Conservation (phyloP, 169 alveolate species). For the Plasmodium gonderi region DNA sequence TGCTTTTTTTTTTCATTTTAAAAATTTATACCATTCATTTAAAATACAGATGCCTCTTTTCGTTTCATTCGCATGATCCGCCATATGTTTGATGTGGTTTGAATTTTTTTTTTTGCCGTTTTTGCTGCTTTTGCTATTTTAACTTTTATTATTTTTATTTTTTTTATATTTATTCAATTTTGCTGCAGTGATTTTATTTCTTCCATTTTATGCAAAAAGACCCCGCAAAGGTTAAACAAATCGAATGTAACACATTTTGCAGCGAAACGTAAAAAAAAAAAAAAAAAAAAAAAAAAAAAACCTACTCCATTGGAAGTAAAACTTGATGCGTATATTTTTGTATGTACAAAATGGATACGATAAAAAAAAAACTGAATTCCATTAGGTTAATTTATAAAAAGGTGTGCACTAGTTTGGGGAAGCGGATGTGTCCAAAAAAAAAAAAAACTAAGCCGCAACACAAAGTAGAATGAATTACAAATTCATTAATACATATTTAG, state of each 20-base stretch:
- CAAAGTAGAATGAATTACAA: background rate
- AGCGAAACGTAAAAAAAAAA: background rate
- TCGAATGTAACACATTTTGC: background rate
- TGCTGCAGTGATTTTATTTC: background rate
- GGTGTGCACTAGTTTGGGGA: too few species aligned
- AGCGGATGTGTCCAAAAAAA: too few species aligned
- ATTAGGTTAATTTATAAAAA: too few species aligned
- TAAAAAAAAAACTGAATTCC: too few species aligned
- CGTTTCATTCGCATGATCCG: background rate
- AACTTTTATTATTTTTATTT: background rate
- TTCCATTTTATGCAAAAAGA: background rate
- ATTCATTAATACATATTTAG: background rate
- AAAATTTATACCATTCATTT: too few species aligned
- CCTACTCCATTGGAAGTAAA: background rate
- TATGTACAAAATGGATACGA: too few species aligned
- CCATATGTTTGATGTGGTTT: too few species aligned
- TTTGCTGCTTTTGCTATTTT: too few species aligned
- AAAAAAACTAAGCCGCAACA: too few species aligned
- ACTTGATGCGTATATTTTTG: too few species aligned
- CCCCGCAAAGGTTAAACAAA: background rate
- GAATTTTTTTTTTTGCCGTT: too few species aligned
- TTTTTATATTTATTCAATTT: slow-evolving; percentile 11
- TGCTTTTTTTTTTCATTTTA: too few species aligned
- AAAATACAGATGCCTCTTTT: background rate
- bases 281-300: background rate